phyloP scores from a whole-genome alignment of 2,329 filamentous ascomycete species.

The Penicillium sp. region DNA sequence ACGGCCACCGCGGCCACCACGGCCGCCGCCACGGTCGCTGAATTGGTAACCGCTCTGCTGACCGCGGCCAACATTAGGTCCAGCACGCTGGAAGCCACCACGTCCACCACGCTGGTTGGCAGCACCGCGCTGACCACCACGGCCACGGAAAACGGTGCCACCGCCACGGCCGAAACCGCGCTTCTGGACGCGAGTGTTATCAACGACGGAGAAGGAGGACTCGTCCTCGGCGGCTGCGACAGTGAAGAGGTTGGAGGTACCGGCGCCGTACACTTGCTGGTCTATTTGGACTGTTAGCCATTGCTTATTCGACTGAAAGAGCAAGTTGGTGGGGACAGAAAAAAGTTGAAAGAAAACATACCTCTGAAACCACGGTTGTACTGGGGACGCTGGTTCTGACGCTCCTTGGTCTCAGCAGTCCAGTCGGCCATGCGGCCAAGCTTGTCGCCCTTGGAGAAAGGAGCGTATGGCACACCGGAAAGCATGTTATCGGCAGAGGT shows the following conservation, averaged over 20 bases:
- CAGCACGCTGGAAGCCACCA: constrained; percentile 70
- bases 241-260: constrained; percentile 80
- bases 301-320: not conserved
- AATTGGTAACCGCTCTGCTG: constrained; percentile 62
- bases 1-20: constrained; percentile 70
- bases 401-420: constrained; percentile 81
- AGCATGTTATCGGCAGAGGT: constrained; percentile 82
- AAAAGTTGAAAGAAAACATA: constrained; percentile 40
- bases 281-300: constrained; percentile 53
- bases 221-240: constrained; percentile 93
- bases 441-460: constrained; percentile 98
- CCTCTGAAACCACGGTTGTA: constrained; percentile 94
- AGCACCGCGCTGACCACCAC: constrained; percentile 69
- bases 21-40: constrained; percentile 64
- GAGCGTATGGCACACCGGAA: constrained; percentile 93
- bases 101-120: constrained; percentile 69
- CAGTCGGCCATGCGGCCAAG: constrained; percentile 98
- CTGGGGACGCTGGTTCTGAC: constrained; percentile 71
- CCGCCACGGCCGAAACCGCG: constrained; percentile 80
- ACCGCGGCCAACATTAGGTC: constrained; percentile 59
- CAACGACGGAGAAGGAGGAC: constrained; percentile 95
- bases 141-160: constrained; percentile 81
- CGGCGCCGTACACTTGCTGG: constrained; percentile 94
- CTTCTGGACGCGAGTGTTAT: constrained; percentile 88
- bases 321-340: not conserved